These are phyloP conservation scores for Microcyclospora pomicola DNA, from an alignment of 2,329 filamentous ascomycete species.

Conservation along the genomic window DNA sequence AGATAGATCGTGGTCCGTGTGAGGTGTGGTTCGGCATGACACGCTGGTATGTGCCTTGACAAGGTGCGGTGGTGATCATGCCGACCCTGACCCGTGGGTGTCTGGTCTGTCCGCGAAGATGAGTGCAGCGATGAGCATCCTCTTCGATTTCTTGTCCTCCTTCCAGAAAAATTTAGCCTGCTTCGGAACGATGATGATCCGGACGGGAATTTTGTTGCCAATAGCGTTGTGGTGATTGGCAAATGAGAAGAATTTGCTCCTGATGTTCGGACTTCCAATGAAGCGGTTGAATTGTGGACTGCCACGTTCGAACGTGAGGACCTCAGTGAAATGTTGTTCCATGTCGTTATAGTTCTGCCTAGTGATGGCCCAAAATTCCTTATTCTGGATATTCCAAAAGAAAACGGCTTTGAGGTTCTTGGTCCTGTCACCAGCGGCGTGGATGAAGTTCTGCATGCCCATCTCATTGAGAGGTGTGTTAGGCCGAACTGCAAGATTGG, in stretches of 20 bases:
- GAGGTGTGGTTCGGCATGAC: too few relatives aligned
- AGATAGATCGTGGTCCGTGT: too few relatives aligned
- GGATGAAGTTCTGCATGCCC: slow-evolving; percentile 1
- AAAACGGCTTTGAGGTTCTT: slow-evolving; percentile 1
- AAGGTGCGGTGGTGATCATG: too few relatives aligned
- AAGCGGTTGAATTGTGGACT: slow-evolving; percentile 2
- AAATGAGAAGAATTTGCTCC: slow-evolving; percentile 1
- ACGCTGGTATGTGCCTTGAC: too few relatives aligned
- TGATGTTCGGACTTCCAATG: slow-evolving; percentile 2
- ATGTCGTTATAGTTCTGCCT: slow-evolving; percentile 2
- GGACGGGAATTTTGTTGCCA: slow-evolving; percentile 1
- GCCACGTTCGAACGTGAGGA: slow-evolving; percentile 1
- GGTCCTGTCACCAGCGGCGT: too few relatives aligned
- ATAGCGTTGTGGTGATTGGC: slow-evolving; percentile 2
- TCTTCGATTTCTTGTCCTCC: too few relatives aligned
- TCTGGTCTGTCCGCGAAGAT: too few relatives aligned
- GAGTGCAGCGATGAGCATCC: too few relatives aligned
- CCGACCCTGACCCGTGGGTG: too few relatives aligned
- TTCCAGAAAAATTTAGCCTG: too few relatives aligned
- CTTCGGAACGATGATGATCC: slow-evolving; percentile 1
- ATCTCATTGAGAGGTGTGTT: slow-evolving; percentile 2
- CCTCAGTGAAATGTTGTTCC: not conserved
- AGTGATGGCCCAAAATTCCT: slow-evolving; percentile 1
- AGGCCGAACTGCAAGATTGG: too few relatives aligned
- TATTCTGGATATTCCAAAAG: slow-evolving; percentile 1